Base-by-base conservation (phyloP, 306 rosid species). In the Pyrus bretschneideri region DNA sequence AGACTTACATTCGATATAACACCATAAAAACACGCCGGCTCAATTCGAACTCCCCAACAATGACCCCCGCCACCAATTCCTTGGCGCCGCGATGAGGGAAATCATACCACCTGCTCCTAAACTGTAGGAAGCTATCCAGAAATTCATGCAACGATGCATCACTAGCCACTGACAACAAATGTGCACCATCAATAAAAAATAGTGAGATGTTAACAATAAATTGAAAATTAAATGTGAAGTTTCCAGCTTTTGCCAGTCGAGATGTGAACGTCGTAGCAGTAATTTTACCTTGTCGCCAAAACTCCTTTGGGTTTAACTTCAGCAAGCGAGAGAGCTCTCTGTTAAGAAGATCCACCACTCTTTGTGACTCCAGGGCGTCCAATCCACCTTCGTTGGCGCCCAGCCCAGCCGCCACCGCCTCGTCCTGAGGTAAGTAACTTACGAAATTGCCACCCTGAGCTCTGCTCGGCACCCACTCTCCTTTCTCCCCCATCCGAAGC, bases 31-130 rank as follows among this genome's bases (percentile, higher is more conserved):
- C 98, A 3, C 93, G 98, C 25, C 97, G 91, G 72, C 94, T 83
- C 72, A 96, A 84, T 44, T 91, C 97, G 30, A 78, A 66, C 86
- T 96, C 99, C 64, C 99, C 99, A 59, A 92, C 93, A 82, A 93
- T 89, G 65, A 96, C 89, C 68, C 99, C 99, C 1, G 97, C 99
- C 35, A 96, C 89, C 79, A 84, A 84, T 77, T 87, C 93, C 84
- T 87, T 87, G 11, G 88, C 87, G 55, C 96, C 93, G 11, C 85
- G 93, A 73, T 93, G 87, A 57, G 97, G 94, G 77, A 96, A 91
- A 83, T 96, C 99, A 83, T 93, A 91, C 98, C 99, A 96, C 77
- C 99, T 87, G 81, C 90, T 89, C 84, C 98, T 89, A 82, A 96
- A 92, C 69, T 89, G 88, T 60, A 93, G 85, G 71, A 91, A 93